Evolutionary conservation across 441 rosid genomes (phyloP).

Genomic region (Pelargonium cotyledonis): DNA sequence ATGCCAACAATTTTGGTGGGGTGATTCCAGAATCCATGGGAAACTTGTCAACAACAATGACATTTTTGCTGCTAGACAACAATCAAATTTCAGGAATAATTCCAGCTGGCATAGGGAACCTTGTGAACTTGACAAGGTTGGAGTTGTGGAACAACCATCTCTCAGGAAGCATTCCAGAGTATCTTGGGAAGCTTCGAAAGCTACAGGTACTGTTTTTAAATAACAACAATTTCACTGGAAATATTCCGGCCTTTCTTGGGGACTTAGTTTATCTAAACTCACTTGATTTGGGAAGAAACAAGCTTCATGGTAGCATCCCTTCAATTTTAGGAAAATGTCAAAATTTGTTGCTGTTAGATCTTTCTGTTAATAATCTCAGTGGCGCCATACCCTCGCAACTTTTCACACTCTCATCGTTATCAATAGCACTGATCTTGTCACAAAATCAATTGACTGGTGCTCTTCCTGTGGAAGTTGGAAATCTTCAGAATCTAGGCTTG

Average conservation of each 20-base stretch:
- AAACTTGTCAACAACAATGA: constrained; percentile 17
- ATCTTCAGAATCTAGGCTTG: background rate
- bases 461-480: constrained; percentile 17
- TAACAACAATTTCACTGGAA: constrained; percentile 10
- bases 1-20: constrained; percentile 16
- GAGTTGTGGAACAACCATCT: background rate
- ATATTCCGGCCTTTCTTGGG: constrained; percentile 6
- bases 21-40: constrained; percentile 15
- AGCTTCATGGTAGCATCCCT: constrained; percentile 15
- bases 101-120: constrained; percentile 9
- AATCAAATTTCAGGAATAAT: constrained; percentile 15
- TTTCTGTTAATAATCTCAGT: constrained; percentile 15
- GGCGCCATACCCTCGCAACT: constrained; percentile 21
- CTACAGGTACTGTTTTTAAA: background rate
- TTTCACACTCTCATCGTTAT: background rate
- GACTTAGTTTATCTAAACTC: background rate
- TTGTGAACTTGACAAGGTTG: constrained; percentile 4
- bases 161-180: background rate
- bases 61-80: background rate
- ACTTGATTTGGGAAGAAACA: background rate
- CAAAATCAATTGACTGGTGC: constrained; percentile 15
- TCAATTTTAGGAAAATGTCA: constrained; percentile 14
- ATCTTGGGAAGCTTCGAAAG: background rate
- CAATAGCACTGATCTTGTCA: background rate
- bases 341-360: background rate